Conservation (phyloP, 805 yeast genomes). For the Candida verbasci region DNA sequence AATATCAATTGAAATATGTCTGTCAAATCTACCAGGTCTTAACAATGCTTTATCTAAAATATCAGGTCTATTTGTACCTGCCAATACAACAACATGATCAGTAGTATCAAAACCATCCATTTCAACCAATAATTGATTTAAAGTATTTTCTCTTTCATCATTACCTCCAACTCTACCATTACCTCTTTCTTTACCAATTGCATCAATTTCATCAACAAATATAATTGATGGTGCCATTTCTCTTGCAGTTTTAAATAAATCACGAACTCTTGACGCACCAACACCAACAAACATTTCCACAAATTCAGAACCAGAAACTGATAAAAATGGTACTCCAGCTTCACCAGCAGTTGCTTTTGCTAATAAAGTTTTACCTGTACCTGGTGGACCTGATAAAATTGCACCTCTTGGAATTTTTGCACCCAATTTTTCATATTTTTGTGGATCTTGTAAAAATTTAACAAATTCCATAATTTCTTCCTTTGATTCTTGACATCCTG, state of each 20-base stretch:
- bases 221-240: slow-evolving; percentile 87
- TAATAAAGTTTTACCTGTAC: slow-evolving; percentile 90
- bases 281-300: slow-evolving; percentile 98
- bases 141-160: slow-evolving; percentile 90
- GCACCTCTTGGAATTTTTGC: slow-evolving; percentile 97
- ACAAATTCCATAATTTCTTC: slow-evolving; percentile 96
- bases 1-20: slow-evolving; percentile 79
- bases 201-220: slow-evolving; percentile 93
- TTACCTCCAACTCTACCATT: slow-evolving; percentile 75
- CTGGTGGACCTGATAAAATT: slow-evolving; percentile 90
- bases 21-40: slow-evolving; percentile 94
- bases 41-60: slow-evolving; percentile 83
- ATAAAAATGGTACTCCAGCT: slow-evolving; percentile 88
- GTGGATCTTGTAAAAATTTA: slow-evolving; percentile 78
- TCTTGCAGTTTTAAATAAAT: slow-evolving; percentile 83
- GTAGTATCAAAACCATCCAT: slow-evolving; percentile 91
- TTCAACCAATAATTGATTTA: slow-evolving; percentile 88
- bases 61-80: slow-evolving; percentile 93
- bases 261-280: slow-evolving; percentile 93
- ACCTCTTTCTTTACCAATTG: slow-evolving; percentile 83
- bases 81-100: slow-evolving; percentile 89
- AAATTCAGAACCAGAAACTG: slow-evolving; percentile 91
- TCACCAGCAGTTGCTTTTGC: slow-evolving; percentile 98
- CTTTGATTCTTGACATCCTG: slow-evolving; percentile 93
- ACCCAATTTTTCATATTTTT: slow-evolving; percentile 79